phyloP scores from a whole-genome alignment of 2,329 filamentous ascomycete species.

The Magnaporthales sp. region DNA sequence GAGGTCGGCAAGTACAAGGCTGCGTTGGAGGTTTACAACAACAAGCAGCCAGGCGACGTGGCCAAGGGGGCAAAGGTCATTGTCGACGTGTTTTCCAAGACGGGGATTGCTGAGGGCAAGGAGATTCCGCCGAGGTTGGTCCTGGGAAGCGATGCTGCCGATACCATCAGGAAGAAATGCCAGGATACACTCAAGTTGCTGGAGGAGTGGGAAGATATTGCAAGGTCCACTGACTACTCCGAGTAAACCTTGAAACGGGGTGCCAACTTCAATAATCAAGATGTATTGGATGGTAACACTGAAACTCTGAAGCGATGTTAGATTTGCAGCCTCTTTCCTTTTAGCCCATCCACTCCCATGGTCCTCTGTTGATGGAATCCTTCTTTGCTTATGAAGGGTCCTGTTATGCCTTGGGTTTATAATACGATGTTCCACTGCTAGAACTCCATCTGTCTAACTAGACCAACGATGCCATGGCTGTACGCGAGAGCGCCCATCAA shows the following conservation, averaged over 20 bases:
- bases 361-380: not conserved
- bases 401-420: not conserved
- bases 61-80: constrained; percentile 6
- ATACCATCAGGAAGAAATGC: constrained; percentile 32
- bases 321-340: not conserved
- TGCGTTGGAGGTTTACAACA: not conserved
- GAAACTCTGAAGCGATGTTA: not conserved
- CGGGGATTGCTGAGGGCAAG: constrained; percentile 35
- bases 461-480: not conserved
- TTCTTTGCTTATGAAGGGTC: not conserved
- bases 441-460: not conserved
- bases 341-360: not conserved
- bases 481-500: not conserved
- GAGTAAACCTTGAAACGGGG: not conserved
- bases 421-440: not conserved
- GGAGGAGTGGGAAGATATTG: constrained; percentile 39
- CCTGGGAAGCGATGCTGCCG: constrained; percentile 43
- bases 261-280: not conserved
- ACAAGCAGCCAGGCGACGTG: constrained; percentile 6
- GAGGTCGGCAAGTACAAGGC: not conserved
- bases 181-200: constrained; percentile 30
- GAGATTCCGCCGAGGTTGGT: constrained; percentile 43
- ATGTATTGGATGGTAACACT: not conserved
- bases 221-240: constrained; percentile 20
- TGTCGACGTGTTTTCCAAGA: constrained; percentile 32